phyloP scores from a whole-genome alignment of 2,329 filamentous ascomycete genomes.

The Tolypocladium nubicola region DNA sequence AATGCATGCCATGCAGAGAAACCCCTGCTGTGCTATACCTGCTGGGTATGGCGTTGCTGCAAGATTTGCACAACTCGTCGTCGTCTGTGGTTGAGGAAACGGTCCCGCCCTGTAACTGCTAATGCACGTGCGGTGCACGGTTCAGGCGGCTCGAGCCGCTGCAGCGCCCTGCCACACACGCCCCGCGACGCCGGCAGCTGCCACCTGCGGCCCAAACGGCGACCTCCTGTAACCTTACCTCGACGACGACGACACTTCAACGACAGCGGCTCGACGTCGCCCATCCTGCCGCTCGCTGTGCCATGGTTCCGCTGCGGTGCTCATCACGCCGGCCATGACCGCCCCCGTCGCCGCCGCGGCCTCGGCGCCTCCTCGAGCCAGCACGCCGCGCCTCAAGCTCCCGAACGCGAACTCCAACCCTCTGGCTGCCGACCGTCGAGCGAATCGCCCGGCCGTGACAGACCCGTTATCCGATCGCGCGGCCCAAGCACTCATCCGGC shows the following conservation, averaged over 20 bases:
- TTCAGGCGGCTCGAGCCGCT: constrained; percentile 14
- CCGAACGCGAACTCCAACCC: constrained; percentile 6
- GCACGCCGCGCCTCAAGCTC: constrained; percentile 4
- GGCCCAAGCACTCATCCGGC: constrained; percentile 72
- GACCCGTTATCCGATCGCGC: constrained; percentile 63
- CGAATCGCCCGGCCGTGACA: constrained; percentile 21
- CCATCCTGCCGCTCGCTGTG: constrained; percentile 5
- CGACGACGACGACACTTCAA: constrained; percentile 2
- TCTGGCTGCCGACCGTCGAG: constrained; percentile 17
- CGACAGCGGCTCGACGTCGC: neutral
- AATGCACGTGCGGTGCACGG: neutral
- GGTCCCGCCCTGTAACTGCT: neutral
- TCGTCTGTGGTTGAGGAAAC: neutral
- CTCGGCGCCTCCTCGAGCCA: constrained; percentile 5
- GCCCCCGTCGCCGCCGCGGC: constrained; percentile 10
- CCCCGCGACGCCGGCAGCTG: constrained; percentile 2
- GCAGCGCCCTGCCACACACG: neutral
- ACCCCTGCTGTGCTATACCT: neutral
- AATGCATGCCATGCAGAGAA: neutral
- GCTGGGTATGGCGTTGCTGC: neutral
- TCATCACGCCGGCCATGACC: constrained; percentile 17
- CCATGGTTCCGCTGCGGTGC: constrained; percentile 13
- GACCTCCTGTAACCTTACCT: constrained; percentile 8
- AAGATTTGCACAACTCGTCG: neutral
- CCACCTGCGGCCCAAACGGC: constrained; percentile 8